These are phyloP conservation scores for Apiospora malaysiana DNA, from an alignment of 2,329 filamentous ascomycete species.

Conservation along the genomic window DNA sequence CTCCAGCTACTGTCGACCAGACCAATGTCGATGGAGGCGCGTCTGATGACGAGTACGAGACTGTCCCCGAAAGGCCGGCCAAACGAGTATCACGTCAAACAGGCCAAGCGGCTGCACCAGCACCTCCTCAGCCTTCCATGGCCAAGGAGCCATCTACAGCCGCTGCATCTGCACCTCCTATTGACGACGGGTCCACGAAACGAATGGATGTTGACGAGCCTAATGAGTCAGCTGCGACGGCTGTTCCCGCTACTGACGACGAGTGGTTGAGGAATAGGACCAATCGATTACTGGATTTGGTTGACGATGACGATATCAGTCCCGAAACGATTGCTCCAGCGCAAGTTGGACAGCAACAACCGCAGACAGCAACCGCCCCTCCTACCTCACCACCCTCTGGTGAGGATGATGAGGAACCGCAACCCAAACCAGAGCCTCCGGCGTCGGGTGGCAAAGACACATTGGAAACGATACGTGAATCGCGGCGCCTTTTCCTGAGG, in stretches of 20 bases:
- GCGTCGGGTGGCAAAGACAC: constrained; percentile 47
- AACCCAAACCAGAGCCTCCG: constrained; percentile 26
- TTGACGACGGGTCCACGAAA: neutral
- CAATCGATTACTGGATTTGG: constrained; percentile 81
- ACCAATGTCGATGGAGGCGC: constrained; percentile 57
- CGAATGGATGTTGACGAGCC: constrained; percentile 17
- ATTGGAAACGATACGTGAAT: constrained; percentile 70
- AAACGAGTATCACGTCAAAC: constrained; percentile 51
- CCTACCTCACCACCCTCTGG: neutral
- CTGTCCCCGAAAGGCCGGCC: constrained; percentile 59
- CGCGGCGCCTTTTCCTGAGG: constrained; percentile 82
- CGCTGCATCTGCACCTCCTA: neutral
- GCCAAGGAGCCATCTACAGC: neutral
- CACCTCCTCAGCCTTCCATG: neutral
- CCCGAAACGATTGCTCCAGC: neutral
- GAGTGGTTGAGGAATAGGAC: constrained; percentile 94
- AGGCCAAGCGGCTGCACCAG: constrained; percentile 17
- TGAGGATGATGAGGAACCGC: constrained; percentile 28
- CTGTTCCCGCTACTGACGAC: constrained; percentile 67
- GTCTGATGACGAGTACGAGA: constrained; percentile 79
- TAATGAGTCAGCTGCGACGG: neutral
- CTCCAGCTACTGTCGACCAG: constrained; percentile 41
- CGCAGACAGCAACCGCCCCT: constrained; percentile 1
- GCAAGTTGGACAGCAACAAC: neutral
- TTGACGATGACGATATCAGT: constrained; percentile 70